These are phyloP conservation scores for Lasiosphaeria hispida DNA, from an alignment of 495 filamentous ascomycete species.

Conservation along the genomic window DNA sequence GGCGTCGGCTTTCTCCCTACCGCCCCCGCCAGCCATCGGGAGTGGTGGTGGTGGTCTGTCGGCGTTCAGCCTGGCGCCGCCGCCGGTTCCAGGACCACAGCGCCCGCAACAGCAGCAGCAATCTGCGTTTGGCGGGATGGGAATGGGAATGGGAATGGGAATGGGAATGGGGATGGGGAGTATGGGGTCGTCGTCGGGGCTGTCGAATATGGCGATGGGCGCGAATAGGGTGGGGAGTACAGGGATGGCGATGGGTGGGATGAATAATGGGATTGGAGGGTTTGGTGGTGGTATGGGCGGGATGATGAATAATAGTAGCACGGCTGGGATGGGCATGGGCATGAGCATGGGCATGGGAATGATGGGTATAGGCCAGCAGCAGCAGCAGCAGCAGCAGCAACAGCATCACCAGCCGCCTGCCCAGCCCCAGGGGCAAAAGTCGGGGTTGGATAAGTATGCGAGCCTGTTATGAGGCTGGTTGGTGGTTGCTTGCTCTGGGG, in stretches of 20 bases:
- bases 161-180: constrained; percentile 14
- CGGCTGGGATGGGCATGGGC: constrained; percentile 15
- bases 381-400: constrained; percentile 28
- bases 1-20: constrained; percentile 47
- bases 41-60: constrained; percentile 17
- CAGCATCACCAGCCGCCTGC: constrained; percentile 21
- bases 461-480: constrained; percentile 61
- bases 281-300: constrained; percentile 27
- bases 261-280: constrained; percentile 19
- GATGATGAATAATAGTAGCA: constrained; percentile 11
- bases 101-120: constrained; percentile 6
- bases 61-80: constrained; percentile 43
- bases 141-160: constrained; percentile 18
- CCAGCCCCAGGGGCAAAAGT: constrained; percentile 49
- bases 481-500: too few relatives aligned
- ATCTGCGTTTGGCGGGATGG: constrained; percentile 5
- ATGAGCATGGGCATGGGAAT: constrained; percentile 28
- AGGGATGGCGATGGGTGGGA: constrained; percentile 18
- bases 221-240: constrained; percentile 11
- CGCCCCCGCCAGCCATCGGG: constrained; percentile 40
- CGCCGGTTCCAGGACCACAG: constrained; percentile 29
- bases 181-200: not conserved
- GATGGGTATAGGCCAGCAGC: constrained; percentile 23
- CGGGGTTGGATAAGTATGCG: constrained; percentile 75
- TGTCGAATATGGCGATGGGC: not conserved